phyloP scores from a whole-genome alignment of 176 grass and related monocot genomes.

The Oryza australiensis region DNA sequence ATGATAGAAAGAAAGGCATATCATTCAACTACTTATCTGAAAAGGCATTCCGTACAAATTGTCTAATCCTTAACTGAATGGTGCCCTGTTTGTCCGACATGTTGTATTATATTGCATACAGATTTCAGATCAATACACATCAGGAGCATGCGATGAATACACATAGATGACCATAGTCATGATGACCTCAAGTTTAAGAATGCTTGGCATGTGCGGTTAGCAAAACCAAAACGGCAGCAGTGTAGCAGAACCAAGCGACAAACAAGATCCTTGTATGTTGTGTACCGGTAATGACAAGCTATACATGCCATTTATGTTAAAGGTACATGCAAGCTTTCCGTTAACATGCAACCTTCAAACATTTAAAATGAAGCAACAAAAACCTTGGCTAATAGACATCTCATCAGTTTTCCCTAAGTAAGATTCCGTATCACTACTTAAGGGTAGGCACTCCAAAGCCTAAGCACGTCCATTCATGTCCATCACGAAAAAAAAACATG shows the following conservation, averaged over 20 bases:
- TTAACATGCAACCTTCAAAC: not conserved
- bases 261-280: not conserved
- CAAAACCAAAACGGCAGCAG: not conserved
- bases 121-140: not conserved
- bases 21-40: not conserved
- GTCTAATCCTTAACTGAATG: constrained; percentile 1
- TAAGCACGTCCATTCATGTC: not conserved
- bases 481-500: not conserved
- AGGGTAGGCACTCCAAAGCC: not conserved
- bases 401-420: not conserved
- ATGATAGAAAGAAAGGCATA: constrained; percentile 17
- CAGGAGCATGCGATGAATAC: not conserved
- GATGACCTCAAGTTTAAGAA: not conserved
- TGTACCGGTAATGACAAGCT: not conserved
- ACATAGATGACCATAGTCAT: not conserved
- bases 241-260: not conserved
- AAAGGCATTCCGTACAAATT: not conserved
- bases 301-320: not conserved
- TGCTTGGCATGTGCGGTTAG: not conserved
- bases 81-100: not conserved
- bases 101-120: not conserved
- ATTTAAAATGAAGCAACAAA: not conserved
- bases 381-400: not conserved
- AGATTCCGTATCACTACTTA: not conserved
- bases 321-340: not conserved